Conservation (phyloP, 192 early-diverging fungal genomes). For the Diversispora eburnea region DNA sequence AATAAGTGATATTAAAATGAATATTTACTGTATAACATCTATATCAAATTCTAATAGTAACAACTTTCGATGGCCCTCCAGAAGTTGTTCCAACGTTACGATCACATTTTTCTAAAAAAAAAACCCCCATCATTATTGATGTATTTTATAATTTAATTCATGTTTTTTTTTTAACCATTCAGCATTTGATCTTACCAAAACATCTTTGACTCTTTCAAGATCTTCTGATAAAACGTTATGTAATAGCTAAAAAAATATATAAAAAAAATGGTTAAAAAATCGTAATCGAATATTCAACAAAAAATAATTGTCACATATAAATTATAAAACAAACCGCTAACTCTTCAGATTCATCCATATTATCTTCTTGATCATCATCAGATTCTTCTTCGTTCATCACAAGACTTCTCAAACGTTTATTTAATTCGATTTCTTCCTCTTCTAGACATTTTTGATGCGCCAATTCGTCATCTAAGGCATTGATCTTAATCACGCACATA, state of each 20-base stretch:
- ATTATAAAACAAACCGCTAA: not conserved
- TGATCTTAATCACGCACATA: not conserved
- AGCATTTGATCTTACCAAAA: too few species aligned
- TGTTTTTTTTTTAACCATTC: too few species aligned
- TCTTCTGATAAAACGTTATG: not conserved
- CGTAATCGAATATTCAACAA: not conserved
- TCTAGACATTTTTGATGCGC: not conserved
- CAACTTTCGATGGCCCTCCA: not conserved
- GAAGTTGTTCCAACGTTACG: not conserved
- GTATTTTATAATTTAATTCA: too few species aligned
- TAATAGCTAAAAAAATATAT: not conserved
- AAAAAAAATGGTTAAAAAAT: not conserved
- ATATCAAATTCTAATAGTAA: not conserved
- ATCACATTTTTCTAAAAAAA: too few species aligned
- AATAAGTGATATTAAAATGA: not conserved
- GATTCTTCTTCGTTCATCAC: not conserved
- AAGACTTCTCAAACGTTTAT: not conserved
- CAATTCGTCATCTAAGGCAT: conserved; percentile 5
- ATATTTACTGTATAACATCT: conserved; percentile 13
- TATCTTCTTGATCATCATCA: not conserved
- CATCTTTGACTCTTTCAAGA: not conserved
- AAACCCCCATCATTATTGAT: too few species aligned
- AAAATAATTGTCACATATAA: not conserved
- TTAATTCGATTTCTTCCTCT: not conserved
- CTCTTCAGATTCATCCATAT: conserved; percentile 1